These are phyloP conservation scores for Nicotiana knightiana DNA, from an alignment of 257 asterid species.

Conservation along the genomic window DNA sequence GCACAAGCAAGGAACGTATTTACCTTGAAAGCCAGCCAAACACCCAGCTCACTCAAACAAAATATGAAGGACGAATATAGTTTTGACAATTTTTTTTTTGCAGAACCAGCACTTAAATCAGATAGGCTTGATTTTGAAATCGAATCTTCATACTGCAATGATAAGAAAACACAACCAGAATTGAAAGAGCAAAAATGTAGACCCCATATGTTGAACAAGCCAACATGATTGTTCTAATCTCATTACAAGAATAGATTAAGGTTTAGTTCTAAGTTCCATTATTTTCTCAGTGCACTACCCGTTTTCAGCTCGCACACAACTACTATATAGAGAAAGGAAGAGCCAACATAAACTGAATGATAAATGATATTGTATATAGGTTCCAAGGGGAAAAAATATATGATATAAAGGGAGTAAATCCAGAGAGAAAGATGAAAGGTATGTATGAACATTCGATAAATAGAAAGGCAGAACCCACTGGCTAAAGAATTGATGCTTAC, in stretches of 20 bases:
- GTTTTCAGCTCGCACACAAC: background rate
- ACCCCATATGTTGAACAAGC: background rate
- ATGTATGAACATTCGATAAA: background rate
- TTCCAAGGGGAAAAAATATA: background rate
- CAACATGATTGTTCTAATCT: background rate
- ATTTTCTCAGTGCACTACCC: background rate
- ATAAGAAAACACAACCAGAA: constrained; percentile 12
- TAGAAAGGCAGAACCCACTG: background rate
- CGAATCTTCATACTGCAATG: constrained; percentile 39
- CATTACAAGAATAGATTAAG: background rate
- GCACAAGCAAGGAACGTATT: background rate
- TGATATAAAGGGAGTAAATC: background rate
- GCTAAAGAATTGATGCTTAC: constrained; percentile 24
- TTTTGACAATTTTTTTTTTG: constrained; percentile 34
- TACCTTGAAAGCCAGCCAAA: constrained; percentile 80
- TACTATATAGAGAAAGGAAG: background rate
- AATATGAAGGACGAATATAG: constrained; percentile 33
- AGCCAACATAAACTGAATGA: background rate
- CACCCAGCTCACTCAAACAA: constrained; percentile 69
- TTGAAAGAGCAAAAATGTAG: background rate
- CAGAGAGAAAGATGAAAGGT: background rate
- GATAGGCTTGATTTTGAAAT: constrained; percentile 22
- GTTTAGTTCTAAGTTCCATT: background rate
- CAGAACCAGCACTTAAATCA: constrained; percentile 30
- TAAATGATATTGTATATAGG: background rate